Conservation (phyloP, 495 filamentous ascomycete genomes). For the Aspergillus affinis region DNA sequence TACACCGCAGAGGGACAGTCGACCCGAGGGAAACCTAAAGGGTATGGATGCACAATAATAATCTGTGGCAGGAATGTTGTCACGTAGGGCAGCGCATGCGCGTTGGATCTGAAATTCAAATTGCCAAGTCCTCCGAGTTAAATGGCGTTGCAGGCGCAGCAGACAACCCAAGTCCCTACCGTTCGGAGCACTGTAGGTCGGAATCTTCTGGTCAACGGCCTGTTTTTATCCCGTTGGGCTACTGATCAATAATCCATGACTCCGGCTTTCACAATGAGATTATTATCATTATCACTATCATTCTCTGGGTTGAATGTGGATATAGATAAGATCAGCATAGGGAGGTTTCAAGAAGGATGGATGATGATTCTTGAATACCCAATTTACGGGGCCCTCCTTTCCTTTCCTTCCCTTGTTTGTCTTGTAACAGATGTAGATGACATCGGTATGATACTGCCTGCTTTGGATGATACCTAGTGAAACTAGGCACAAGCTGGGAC, state of each 20-base stretch:
- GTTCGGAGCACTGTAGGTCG: background rate
- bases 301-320: background rate
- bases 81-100: slow-evolving; percentile 29
- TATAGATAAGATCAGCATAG: background rate
- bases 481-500: background rate
- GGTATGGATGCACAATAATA: slow-evolving; percentile 14
- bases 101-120: slow-evolving; percentile 20
- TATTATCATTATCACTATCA: background rate
- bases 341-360: background rate
- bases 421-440: background rate
- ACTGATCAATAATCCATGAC: background rate
- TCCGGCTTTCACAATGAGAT: background rate
- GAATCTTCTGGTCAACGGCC: background rate
- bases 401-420: background rate
- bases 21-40: slow-evolving; percentile 3
- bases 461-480: background rate
- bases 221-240: background rate
- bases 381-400: background rate
- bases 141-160: slow-evolving; percentile 15
- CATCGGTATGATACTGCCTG: background rate
- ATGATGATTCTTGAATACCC: background rate
- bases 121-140: slow-evolving; percentile 20
- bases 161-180: background rate
- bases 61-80: slow-evolving; percentile 28
- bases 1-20: background rate